Conservation (phyloP, 768 basidiomycete genomes). For the Auricularia sp. region DNA sequence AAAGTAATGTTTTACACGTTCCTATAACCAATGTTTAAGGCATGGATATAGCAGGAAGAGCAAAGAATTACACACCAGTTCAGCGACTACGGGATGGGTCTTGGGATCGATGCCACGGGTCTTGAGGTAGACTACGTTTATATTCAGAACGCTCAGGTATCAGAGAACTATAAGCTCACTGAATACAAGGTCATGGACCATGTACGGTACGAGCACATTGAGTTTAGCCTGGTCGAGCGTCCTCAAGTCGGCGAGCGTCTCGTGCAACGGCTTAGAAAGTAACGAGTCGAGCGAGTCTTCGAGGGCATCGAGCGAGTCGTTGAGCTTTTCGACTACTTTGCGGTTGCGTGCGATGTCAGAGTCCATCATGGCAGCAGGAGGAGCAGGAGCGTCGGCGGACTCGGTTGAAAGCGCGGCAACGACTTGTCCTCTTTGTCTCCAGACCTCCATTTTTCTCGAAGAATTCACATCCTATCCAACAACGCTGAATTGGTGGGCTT, state of each 20-base stretch:
- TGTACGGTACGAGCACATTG: slow-evolving; percentile 70
- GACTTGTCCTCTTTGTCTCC: background rate
- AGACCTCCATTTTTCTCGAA: background rate
- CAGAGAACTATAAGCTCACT: slow-evolving; percentile 36
- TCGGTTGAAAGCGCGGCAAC: background rate
- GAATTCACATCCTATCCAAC: no score
- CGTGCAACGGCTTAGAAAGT: slow-evolving; percentile 56
- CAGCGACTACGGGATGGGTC: slow-evolving; percentile 65
- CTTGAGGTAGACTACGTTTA: slow-evolving; percentile 62
- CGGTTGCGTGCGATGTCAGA: background rate
- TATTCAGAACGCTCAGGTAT: background rate
- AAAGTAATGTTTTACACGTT: slow-evolving; percentile 71
- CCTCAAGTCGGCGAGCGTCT: slow-evolving; percentile 51
- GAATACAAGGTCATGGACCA: slow-evolving; percentile 78
- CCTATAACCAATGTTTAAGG: slow-evolving; percentile 29
- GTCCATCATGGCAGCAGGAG: background rate
- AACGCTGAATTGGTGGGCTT: no score
- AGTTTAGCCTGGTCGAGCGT: slow-evolving; percentile 69
- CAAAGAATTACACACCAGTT: slow-evolving; percentile 38
- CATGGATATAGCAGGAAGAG: background rate
- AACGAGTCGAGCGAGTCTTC: slow-evolving; percentile 59
- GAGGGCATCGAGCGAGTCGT: slow-evolving; percentile 45
- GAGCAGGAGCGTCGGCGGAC: background rate
- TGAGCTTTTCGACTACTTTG: background rate
- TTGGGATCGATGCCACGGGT: slow-evolving; percentile 70